Percentiles rank a stretch among this genome's conserved stretches.
Evolutionary conservation across 1,139 yeast species (phyloP).

Genomic region (Lodderomyces beijingensis): DNA sequence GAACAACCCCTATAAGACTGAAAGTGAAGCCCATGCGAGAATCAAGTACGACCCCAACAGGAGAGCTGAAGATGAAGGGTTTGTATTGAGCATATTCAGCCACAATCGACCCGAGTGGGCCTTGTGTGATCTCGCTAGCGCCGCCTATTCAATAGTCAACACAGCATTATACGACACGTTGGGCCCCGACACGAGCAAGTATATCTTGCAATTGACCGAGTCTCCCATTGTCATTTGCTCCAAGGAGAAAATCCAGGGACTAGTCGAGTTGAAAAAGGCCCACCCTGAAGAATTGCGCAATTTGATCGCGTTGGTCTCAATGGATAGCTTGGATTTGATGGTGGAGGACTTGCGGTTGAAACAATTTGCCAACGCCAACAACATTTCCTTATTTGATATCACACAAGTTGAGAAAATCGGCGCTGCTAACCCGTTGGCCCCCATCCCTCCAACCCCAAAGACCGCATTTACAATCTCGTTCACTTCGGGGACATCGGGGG

Average conservation of each 20-base stretch:
- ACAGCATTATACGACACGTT: conserved; percentile 42
- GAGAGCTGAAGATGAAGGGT: conserved; percentile 11
- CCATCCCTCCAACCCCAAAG: conserved; percentile 49
- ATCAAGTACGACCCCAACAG: conserved; percentile 21
- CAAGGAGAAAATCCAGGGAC: conserved; percentile 25
- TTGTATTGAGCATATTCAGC: conserved; percentile 33
- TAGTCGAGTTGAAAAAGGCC: conserved; percentile 25
- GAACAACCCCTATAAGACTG: conserved; percentile 36
- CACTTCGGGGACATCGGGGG: conserved; percentile 76
- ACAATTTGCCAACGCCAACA: conserved; percentile 19
- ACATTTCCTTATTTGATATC: conserved; percentile 28
- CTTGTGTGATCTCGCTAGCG: conserved; percentile 34
- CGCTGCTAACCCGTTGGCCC: conserved; percentile 37
- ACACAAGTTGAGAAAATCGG: conserved; percentile 56
- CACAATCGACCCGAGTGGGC: conserved; percentile 39
- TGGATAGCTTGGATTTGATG: conserved; percentile 42
- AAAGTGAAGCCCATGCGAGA: conserved; percentile 23
- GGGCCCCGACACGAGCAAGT: conserved; percentile 32
- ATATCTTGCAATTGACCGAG: conserved; percentile 31
- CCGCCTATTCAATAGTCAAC: conserved; percentile 30
- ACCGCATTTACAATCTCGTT: conserved; percentile 64
- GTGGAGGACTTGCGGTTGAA: conserved; percentile 16
- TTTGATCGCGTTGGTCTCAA: conserved; percentile 32
- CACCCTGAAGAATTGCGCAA: conserved; percentile 22
- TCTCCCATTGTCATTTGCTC: conserved; percentile 35